phyloP scores from a whole-genome alignment of 805 yeast species.

The Wickerhamomyces sydowiorum region DNA sequence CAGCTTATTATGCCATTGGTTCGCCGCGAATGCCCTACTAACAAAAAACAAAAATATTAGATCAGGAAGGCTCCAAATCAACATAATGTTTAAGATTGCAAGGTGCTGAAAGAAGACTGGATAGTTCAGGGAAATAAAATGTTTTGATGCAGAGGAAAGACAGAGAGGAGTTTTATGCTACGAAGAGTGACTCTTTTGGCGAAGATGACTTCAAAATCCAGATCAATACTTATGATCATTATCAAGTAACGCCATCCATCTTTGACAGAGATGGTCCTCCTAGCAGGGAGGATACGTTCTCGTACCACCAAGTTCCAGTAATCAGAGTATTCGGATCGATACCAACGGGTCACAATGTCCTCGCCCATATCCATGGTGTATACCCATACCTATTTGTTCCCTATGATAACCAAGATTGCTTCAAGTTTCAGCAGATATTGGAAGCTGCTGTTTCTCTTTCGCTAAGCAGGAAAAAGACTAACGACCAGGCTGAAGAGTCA shows the following conservation, averaged over 20 bases:
- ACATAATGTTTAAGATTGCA: neutral
- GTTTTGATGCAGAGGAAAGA: conserved; percentile 3
- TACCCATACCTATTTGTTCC: conserved; percentile 77
- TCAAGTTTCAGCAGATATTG: conserved; percentile 33
- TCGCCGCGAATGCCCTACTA: too few species aligned
- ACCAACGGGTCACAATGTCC: conserved; percentile 50
- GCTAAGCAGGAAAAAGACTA: conserved; percentile 23
- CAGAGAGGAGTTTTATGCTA: neutral
- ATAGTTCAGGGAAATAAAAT: neutral
- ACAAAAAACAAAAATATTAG: too few species aligned
- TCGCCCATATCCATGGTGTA: conserved; percentile 76
- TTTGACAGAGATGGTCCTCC: conserved; percentile 39
- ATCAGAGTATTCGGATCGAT: conserved; percentile 72
- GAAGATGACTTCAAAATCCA: conserved; percentile 34
- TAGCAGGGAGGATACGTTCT: conserved; percentile 13
- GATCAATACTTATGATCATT: conserved; percentile 60
- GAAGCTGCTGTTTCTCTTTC: conserved; percentile 39
- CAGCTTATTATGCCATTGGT: too few species aligned
- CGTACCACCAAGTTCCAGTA: conserved; percentile 57
- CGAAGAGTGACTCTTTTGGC: neutral
- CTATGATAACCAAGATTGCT: conserved; percentile 44
- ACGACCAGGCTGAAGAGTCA: conserved; percentile 1
- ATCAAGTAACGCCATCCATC: conserved; percentile 47
- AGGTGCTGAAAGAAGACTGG: neutral
- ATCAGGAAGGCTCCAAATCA: neutral